Evolutionary conservation across 768 basidiomycete species (phyloP).

Genomic region (Hortiboletus flavorubellus): DNA sequence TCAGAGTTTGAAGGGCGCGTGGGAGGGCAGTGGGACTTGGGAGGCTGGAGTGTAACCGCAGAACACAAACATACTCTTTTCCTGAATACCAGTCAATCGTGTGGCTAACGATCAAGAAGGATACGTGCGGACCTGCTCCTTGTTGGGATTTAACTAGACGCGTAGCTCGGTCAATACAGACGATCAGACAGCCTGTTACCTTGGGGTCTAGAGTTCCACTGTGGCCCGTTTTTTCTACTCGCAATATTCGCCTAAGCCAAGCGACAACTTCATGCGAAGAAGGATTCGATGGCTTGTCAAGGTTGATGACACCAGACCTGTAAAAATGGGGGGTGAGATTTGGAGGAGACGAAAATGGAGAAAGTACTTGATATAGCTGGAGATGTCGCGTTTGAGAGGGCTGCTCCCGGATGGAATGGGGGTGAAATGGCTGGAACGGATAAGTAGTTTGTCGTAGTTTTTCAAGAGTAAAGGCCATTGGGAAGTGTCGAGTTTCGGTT

Average conservation of each 20-base stretch:
- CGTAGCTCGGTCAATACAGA: conserved; percentile 98
- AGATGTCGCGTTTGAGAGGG: conserved; percentile 92
- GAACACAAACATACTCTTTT: conserved; percentile 97
- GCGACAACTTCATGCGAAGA: conserved; percentile 99
- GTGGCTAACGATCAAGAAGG: neutral
- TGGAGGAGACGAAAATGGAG: neutral
- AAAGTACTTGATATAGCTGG: conserved; percentile 83
- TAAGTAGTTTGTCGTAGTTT: conserved; percentile 96
- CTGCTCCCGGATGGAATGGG: conserved; percentile 93
- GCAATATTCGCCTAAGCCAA: conserved; percentile 94
- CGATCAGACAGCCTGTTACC: conserved; percentile 97
- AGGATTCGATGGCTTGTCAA: conserved; percentile 99
- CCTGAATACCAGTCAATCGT: conserved; percentile 41
- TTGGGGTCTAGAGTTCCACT: conserved; percentile 99
- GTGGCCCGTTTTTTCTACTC: conserved; percentile 98
- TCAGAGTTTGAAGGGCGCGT: conserved; percentile 92
- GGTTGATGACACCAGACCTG: conserved; percentile 97
- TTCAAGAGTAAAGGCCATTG: conserved; percentile 97
- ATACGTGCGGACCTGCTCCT: conserved; percentile 73
- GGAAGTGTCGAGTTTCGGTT: conserved; percentile 87
- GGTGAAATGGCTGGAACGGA: conserved; percentile 95
- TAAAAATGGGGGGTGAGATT: conserved; percentile 3
- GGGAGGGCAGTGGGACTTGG: conserved; percentile 82
- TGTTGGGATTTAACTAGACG: conserved; percentile 98
- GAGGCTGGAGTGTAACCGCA: conserved; percentile 84